Evolutionary conservation across 2,329 filamentous ascomycete genomes (phyloP).

Genomic region (Verticillium dahliae): DNA sequence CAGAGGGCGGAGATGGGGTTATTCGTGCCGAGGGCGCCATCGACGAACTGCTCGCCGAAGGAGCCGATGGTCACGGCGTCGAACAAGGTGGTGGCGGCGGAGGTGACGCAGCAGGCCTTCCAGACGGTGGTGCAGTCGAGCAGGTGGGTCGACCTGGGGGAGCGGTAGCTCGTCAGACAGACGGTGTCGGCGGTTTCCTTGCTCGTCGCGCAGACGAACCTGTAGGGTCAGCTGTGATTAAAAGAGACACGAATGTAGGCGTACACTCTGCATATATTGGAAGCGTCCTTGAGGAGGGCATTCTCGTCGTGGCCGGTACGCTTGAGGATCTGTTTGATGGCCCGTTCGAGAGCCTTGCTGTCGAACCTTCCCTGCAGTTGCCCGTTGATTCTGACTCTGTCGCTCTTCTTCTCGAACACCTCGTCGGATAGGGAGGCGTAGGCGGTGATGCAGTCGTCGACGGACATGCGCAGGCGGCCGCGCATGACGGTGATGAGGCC

Average conservation of each 20-base stretch:
- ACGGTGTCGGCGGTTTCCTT: conserved; percentile 10
- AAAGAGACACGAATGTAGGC: not conserved
- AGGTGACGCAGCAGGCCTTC: conserved; percentile 12
- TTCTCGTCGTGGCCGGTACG: not conserved
- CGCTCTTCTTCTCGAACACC: not conserved
- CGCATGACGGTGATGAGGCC: conserved; percentile 30
- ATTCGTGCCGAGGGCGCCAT: conserved; percentile 24
- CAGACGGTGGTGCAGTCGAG: conserved; percentile 27
- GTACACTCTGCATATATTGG: not conserved
- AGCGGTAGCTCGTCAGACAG: conserved; percentile 10
- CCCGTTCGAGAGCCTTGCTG: not conserved
- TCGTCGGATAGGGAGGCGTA: not conserved
- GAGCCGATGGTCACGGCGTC: not conserved
- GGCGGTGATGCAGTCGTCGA: not conserved
- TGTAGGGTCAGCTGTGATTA: conserved; percentile 1
- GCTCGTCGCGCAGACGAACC: conserved; percentile 16
- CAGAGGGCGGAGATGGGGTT: conserved; percentile 34
- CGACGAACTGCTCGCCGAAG: not conserved
- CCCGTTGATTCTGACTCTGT: not conserved
- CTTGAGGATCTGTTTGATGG: not conserved
- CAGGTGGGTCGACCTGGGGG: conserved; percentile 5
- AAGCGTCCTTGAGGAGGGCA: not conserved
- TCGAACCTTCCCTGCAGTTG: not conserved
- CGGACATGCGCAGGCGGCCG: conserved; percentile 16
- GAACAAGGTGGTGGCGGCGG: conserved; percentile 11